Percentiles rank a stretch among this genome's conserved stretches.
Conservation (phyloP, 2,329 filamentous ascomycete species). For the Colletotrichum tofieldiae region DNA sequence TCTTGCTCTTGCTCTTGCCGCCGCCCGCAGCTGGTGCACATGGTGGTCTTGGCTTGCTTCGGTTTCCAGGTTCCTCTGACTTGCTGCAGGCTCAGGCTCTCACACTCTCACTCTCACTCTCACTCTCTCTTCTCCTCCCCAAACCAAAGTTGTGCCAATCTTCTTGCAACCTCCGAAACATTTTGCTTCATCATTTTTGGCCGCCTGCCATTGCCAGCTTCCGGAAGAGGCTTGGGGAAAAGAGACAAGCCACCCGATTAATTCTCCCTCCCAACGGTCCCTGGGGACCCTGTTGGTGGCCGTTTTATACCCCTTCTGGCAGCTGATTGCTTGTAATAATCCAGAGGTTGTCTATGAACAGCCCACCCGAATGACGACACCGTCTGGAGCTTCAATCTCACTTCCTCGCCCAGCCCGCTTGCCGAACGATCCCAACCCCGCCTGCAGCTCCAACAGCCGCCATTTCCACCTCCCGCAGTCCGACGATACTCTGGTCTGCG, state of each 20-base stretch:
- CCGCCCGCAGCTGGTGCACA: conserved; percentile 1
- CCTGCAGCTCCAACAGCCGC: conserved; percentile 22
- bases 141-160: conserved; percentile 27
- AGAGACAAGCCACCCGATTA: background rate
- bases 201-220: conserved; percentile 9
- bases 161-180: conserved; percentile 22
- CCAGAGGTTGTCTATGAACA: conserved; percentile 15
- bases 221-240: background rate
- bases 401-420: conserved; percentile 15
- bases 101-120: background rate
- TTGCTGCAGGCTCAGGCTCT: conserved; percentile 16
- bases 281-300: conserved; percentile 16
- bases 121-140: conserved; percentile 5
- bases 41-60: conserved; percentile 33
- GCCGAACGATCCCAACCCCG: conserved; percentile 6
- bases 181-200: conserved; percentile 19
- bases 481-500: background rate
- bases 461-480: background rate
- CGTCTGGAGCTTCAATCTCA: conserved; percentile 32
- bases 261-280: background rate
- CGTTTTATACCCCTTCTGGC: background rate
- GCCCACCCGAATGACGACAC: conserved; percentile 42
- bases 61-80: conserved; percentile 16
- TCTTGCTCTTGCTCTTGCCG: background rate
- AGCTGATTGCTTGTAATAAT: conserved; percentile 28